Conservation (phyloP, 352 stramenopile species). For the Pythium aquatile region DNA sequence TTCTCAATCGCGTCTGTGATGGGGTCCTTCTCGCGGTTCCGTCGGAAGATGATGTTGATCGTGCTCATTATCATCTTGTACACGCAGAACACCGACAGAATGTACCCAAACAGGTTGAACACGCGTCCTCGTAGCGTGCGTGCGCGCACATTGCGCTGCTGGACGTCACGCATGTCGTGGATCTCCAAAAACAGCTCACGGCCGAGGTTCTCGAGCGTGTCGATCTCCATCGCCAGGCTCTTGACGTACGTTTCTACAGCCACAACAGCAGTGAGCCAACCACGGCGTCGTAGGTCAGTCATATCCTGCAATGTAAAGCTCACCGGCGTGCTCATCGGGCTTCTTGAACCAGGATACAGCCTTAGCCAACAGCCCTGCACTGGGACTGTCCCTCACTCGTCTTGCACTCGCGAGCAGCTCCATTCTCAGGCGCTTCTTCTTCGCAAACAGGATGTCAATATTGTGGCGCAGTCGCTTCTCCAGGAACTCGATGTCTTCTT, state of each 20-base stretch:
- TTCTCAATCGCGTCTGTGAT: conserved; percentile 83
- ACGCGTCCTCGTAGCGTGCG: conserved; percentile 63
- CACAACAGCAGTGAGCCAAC: not conserved
- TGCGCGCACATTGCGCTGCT: conserved; percentile 52
- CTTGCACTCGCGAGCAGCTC: conserved; percentile 41
- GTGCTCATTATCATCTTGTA: conserved; percentile 90
- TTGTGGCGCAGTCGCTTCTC: conserved; percentile 82
- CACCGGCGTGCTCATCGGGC: conserved; percentile 26
- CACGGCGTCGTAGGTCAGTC: not conserved
- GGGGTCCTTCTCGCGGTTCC: conserved; percentile 80
- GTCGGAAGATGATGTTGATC: conserved; percentile 73
- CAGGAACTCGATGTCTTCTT: conserved; percentile 81
- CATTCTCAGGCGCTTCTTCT: conserved; percentile 72
- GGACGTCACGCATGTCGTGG: conserved; percentile 74
- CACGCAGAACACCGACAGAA: conserved; percentile 75
- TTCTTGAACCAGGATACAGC: conserved; percentile 34
- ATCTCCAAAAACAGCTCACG: conserved; percentile 82
- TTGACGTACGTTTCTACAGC: conserved; percentile 58
- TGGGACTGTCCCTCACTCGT: conserved; percentile 22
- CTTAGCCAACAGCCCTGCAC: conserved; percentile 33
- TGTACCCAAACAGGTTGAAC: conserved; percentile 82
- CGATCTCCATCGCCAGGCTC: conserved; percentile 62
- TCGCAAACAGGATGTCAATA: conserved; percentile 75
- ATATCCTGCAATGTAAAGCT: not conserved
- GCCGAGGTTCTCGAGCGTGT: conserved; percentile 72